Percentiles rank a stretch among this genome's conserved stretches.
Evolutionary conservation across 2,329 filamentous ascomycete species (phyloP).

Genomic region (Volutella citrinella): DNA sequence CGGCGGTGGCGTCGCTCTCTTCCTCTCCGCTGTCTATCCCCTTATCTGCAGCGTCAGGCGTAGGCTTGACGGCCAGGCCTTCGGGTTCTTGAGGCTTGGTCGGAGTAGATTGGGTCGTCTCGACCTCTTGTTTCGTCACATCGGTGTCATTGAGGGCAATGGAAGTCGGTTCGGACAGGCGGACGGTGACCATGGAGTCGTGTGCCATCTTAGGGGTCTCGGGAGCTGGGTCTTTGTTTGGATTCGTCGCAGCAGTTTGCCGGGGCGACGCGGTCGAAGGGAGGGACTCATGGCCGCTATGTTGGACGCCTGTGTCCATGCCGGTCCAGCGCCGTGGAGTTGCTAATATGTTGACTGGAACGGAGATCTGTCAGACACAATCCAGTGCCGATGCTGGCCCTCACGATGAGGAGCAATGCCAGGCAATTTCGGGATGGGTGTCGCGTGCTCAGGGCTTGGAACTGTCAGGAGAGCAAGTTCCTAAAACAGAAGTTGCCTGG

Average conservation of each 20-base stretch:
- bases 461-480: too few species aligned
- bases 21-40: slow-evolving; percentile 8
- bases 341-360: slow-evolving; percentile 24
- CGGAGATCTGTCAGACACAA: slow-evolving; percentile 24
- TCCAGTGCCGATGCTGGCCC: slow-evolving; percentile 20
- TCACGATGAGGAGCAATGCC: slow-evolving; percentile 16
- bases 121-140: slow-evolving; percentile 10
- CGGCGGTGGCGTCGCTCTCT: slow-evolving; percentile 6
- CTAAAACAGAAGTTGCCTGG: too few species aligned
- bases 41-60: too few species aligned
- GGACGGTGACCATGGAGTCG: slow-evolving; percentile 77
- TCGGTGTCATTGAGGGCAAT: slow-evolving; percentile 40
- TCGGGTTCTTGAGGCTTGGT: too few species aligned
- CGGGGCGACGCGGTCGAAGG: slow-evolving; percentile 19
- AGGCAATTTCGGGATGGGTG: slow-evolving; percentile 9
- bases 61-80: too few species aligned
- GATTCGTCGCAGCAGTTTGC: slow-evolving; percentile 20
- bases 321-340: slow-evolving; percentile 17
- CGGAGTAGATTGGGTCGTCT: slow-evolving; percentile 23
- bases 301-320: slow-evolving; percentile 27
- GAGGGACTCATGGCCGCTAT: slow-evolving; percentile 25
- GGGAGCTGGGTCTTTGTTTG: slow-evolving; percentile 22
- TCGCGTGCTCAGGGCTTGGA: slow-evolving; percentile 15
- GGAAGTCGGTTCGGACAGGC: slow-evolving; percentile 62
- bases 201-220: slow-evolving; percentile 42